These are phyloP conservation scores for Entomortierella lignicola DNA, from an alignment of 192 early-diverging fungal species.

Conservation along the genomic window DNA sequence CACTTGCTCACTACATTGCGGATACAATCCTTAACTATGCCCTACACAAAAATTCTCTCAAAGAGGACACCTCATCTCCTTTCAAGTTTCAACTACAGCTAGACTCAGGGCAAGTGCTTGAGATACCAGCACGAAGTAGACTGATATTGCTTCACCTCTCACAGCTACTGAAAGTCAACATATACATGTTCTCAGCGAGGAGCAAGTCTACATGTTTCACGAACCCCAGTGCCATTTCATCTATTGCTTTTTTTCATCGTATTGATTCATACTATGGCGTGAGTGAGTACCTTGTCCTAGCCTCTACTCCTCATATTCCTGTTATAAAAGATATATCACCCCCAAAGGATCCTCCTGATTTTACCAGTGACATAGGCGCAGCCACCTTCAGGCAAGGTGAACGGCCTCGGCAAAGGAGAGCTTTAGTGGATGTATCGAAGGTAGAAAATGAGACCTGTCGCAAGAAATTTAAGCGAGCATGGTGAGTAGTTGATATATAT, in stretches of 20 bases:
- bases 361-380: too few species aligned
- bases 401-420: too few species aligned
- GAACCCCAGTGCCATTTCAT: not conserved
- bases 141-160: not conserved
- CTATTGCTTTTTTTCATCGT: not conserved
- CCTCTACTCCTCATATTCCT: too few species aligned
- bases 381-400: too few species aligned
- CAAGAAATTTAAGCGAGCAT: too few species aligned
- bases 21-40: not conserved
- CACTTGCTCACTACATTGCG: constrained; percentile 4
- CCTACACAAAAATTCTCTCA: not conserved
- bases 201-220: not conserved
- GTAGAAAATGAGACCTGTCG: too few species aligned
- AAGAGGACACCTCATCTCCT: too few species aligned
- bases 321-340: too few species aligned
- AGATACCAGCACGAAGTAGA: not conserved
- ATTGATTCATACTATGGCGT: not conserved
- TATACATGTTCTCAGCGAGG: not conserved
- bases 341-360: too few species aligned
- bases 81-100: too few species aligned
- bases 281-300: constrained; percentile 3
- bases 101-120: not conserved
- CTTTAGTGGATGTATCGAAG: too few species aligned
- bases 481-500: too few species aligned
- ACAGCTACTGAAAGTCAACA: not conserved